Percentiles rank a stretch among this genome's conserved stretches.
phyloP scores from a whole-genome alignment of 768 basidiomycete genomes.

The Thelephora ganbajun region DNA sequence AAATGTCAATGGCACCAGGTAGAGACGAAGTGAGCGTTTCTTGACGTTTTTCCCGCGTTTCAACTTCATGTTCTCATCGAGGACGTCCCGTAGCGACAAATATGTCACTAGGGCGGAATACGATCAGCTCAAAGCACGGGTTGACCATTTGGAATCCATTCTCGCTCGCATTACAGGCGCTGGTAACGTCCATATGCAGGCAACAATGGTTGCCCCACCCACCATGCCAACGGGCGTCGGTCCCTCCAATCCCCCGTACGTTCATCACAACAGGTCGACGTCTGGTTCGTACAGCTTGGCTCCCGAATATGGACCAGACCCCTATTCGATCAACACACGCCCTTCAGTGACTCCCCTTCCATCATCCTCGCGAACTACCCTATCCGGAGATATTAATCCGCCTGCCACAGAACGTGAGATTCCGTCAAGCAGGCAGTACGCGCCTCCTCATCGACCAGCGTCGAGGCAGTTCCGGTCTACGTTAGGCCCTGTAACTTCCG shows the following conservation, averaged over 20 bases:
- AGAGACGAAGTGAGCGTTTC: slow-evolving; percentile 56
- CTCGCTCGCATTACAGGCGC: slow-evolving; percentile 27
- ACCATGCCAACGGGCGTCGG: slow-evolving; percentile 1
- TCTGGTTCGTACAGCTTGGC: not conserved
- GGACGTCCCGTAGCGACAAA: slow-evolving; percentile 41
- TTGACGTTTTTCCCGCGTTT: slow-evolving; percentile 7
- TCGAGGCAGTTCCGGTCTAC: slow-evolving; percentile 12
- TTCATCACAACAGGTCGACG: slow-evolving; percentile 2
- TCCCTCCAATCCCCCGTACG: slow-evolving; percentile 2
- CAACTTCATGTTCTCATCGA: slow-evolving; percentile 1
- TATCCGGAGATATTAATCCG: too few relatives aligned
- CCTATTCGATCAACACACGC: not conserved
- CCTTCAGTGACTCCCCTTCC: not conserved
- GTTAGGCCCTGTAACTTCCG: slow-evolving; percentile 27
- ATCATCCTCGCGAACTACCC: not conserved
- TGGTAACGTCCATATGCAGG: not conserved
- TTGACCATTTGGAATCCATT: slow-evolving; percentile 45
- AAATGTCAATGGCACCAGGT: slow-evolving; percentile 78
- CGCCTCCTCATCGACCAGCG: slow-evolving; percentile 7
- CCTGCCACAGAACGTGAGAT: slow-evolving; percentile 1
- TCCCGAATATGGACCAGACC: not conserved
- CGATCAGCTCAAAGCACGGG: slow-evolving; percentile 55
- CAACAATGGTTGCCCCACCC: not conserved
- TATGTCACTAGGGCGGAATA: slow-evolving; percentile 68
- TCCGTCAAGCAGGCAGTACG: slow-evolving; percentile 8